A percentile compares a stretch with the other conserved stretches of the same genome.
These are phyloP conservation scores for Spizellomyces sp. DNA, from an alignment of 192 early-diverging fungal species.

Conservation along the genomic window DNA sequence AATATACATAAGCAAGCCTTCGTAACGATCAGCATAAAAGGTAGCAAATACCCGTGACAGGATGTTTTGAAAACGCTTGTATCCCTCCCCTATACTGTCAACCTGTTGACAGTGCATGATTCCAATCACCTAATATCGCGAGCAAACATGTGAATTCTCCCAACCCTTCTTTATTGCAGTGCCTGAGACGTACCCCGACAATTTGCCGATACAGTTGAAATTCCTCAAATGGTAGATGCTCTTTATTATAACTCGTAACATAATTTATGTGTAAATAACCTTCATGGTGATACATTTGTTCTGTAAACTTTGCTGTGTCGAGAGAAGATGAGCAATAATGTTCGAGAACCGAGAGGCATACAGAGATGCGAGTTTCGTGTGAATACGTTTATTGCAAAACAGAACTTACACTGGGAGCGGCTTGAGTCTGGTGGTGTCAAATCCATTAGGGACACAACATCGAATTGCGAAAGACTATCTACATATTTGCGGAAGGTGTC, in stretches of 20 bases:
- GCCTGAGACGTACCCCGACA: conserved; percentile 60
- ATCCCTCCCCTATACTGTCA: conserved; percentile 59
- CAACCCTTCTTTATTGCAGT: neutral
- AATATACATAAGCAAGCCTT: neutral
- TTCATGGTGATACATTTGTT: conserved; percentile 55
- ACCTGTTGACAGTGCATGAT: conserved; percentile 78
- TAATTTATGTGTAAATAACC: conserved; percentile 75
- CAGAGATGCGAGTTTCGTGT: no score
- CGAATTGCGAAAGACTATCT: conserved; percentile 65
- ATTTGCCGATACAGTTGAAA: conserved; percentile 73
- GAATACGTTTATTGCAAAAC: neutral
- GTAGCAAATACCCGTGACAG: conserved; percentile 56
- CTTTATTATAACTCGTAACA: conserved; percentile 65
- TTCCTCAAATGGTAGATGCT: conserved; percentile 75
- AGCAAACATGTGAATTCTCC: neutral
- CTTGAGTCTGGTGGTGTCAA: conserved; percentile 65
- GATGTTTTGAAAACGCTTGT: conserved; percentile 60
- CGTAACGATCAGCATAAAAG: neutral
- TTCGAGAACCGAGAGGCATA: neutral
- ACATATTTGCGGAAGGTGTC: conserved; percentile 67
- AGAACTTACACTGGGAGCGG: conserved; percentile 40
- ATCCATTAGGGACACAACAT: conserved; percentile 66
- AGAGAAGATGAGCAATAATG: conserved; percentile 1
- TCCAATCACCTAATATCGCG: conserved; percentile 64
- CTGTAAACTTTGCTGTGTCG: conserved; percentile 33